Evolutionary conservation across 371 early-diverging fungal species (phyloP), one percentile per base, ranked within the genome.

Genomic region (Circinella umbellata): DNA sequence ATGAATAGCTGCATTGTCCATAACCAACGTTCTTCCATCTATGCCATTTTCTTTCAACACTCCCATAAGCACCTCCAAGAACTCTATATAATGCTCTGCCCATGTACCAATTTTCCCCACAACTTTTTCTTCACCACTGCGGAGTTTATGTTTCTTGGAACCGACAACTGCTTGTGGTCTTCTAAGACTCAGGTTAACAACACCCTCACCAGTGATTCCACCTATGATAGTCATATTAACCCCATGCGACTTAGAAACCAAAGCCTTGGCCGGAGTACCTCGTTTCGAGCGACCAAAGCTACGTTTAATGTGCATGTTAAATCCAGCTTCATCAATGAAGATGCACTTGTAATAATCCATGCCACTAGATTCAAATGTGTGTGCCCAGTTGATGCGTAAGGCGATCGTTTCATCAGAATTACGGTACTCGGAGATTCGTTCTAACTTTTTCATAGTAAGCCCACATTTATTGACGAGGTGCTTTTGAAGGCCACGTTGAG

Each of bases 381-480:
- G 53, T 6, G 53, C 53, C 63, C 63, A 51, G 14, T 51, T n/a
- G 10, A 62, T 62, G 4, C 65, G 59, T 8, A 6, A 0, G 15
- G 15, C 20, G 3, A 53, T 53, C 1, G 53, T 53, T 53, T 15
- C 53, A 1, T 15, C n/a, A 53, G 15, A 15, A 3, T 53, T 53
- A 1, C 53, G 53, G 6, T 53, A 17, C 57, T 27, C 60, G 2
- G 59, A 57, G 8, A 36, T 51, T 46, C 60, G 63, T 57, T 74
- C 71, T 11, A 70, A 69, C 20, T 70, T 74, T 64, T 74, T 74
- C 49, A 70, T n/a, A 4, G 71, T 70, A 9, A 68, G 49, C n/a
- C 39, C 39, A 35, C 70, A 70, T 18, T 70, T 42, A 57, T 62
- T 38, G 18, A 67, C 69, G 27, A 71, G 38, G 51, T 74, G 70